Percentiles rank a stretch among this genome's conserved stretches.
These are phyloP conservation scores for Mycocentrospora acerina DNA, from an alignment of 2,329 filamentous ascomycete species.

Conservation along the genomic window DNA sequence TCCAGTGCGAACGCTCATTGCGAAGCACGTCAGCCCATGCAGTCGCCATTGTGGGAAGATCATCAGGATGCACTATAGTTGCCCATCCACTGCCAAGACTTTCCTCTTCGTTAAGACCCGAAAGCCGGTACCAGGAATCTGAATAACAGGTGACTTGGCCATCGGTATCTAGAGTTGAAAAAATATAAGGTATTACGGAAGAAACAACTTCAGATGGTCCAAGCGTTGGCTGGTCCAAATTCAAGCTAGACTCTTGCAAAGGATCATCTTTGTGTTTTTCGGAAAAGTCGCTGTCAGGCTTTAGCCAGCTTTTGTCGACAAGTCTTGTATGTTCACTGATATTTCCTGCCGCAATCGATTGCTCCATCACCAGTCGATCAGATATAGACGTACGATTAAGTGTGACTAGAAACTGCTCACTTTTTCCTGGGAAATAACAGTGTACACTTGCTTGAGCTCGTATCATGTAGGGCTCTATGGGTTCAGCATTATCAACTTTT, in stretches of 20 bases:
- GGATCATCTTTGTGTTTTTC: no score
- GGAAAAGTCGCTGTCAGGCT: no score
- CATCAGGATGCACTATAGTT: slow-evolving; percentile 5
- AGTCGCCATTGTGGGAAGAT: neutral
- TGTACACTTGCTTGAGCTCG: slow-evolving; percentile 4
- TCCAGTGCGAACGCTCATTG: slow-evolving; percentile 7
- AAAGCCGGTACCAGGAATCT: slow-evolving; percentile 8
- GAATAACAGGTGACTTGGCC: slow-evolving; percentile 5
- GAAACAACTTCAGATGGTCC: slow-evolving; percentile 1
- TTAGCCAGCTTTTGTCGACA: no score
- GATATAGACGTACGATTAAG: slow-evolving; percentile 7
- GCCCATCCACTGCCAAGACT: slow-evolving; percentile 9
- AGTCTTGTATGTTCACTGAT: neutral
- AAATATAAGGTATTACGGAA: slow-evolving; percentile 7
- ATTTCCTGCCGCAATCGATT: neutral
- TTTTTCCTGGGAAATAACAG: no score
- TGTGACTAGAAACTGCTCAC: slow-evolving; percentile 3
- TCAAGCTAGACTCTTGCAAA: neutral
- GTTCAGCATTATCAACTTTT: neutral
- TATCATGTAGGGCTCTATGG: slow-evolving; percentile 1
- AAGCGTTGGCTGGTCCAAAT: slow-evolving; percentile 1
- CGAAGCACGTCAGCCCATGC: neutral
- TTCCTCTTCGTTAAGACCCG: slow-evolving; percentile 6
- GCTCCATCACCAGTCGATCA: neutral
- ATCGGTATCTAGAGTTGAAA: slow-evolving; percentile 3